Percentiles rank a stretch among this genome's conserved stretches.
phyloP scores from a whole-genome alignment of 768 basidiomycete species.

The Mycena alexandri region DNA sequence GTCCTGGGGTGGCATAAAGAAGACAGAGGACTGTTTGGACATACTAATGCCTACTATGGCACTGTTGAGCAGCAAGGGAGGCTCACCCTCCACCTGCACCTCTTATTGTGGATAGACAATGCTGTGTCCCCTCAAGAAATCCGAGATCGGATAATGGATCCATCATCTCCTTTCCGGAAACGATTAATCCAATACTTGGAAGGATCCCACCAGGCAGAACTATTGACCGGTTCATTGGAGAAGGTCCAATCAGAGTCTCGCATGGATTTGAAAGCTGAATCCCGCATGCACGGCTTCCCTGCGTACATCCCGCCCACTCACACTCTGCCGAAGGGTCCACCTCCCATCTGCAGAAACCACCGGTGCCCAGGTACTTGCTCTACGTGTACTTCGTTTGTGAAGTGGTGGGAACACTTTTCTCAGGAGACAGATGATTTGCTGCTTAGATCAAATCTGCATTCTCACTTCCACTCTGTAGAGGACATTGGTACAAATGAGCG shows the following conservation, averaged over 20 bases:
- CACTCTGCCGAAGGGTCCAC: too few species aligned
- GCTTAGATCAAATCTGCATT: constrained; percentile 36
- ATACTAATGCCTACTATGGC: constrained; percentile 47
- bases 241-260: too few species aligned
- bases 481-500: neutral
- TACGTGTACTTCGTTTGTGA: neutral
- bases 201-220: constrained; percentile 46
- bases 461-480: constrained; percentile 15
- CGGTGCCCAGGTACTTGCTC: too few species aligned
- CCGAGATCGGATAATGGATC: constrained; percentile 41
- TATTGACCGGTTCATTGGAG: constrained; percentile 11
- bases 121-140: constrained; percentile 50
- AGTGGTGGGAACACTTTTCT: too few species aligned
- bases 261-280: too few species aligned
- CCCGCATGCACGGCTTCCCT: too few species aligned
- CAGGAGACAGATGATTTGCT: constrained; percentile 37
- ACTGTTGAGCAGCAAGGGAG: constrained; percentile 53
- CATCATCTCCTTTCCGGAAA: constrained; percentile 39
- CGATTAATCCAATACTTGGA: constrained; percentile 47
- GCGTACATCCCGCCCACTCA: too few species aligned
- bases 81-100: constrained; percentile 53
- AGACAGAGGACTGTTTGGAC: constrained; percentile 43
- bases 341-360: too few species aligned
- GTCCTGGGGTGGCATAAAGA: constrained; percentile 37
- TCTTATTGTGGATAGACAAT: constrained; percentile 50